Base-by-base conservation (phyloP, 2,329 filamentous ascomycete species). In the Cryphonectria japonica region DNA sequence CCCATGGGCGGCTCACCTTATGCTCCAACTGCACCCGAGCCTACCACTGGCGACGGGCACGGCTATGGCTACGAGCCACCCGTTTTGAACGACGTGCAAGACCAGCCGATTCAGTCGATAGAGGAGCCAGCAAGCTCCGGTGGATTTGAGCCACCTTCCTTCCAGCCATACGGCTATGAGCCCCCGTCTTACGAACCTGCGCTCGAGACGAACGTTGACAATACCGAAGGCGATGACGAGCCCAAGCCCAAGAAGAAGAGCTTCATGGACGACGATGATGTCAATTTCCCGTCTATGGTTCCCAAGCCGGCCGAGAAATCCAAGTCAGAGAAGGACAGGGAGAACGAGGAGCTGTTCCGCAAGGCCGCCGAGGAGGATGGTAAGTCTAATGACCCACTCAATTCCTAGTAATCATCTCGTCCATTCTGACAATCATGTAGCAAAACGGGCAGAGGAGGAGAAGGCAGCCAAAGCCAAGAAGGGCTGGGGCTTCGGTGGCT, bases 281-380 rank as follows among this genome's bases (percentile, higher is more conserved):
- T 93, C 34, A 90, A 92, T 71, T 86, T 92, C 60, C 83, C 89
- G 43, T 82, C 83, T 8, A 73, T 83, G 60, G 72, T 74, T 13
- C 67, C 75, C 19, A 87, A 86, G 60, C 83, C 87, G 1, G 82
- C 84, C 73, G 86, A 84, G 39, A 91, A 92, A 79, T 86, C 82
- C 1, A 90, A 91, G 78, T 83, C 87, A 54, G 90, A 92, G 16
- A 91, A 89, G 76, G 93, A 97, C 76, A 87, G 89, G 34, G 92
- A 94, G 79, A 94, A 95, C 64, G 92, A 94, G 70, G 95, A 97
- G 76, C 90, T 94, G 79, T 93, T 98, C 84, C 89, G 90, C 69
- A 94, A 91, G 79, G 93, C 93, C 37, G 95, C 94, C 0, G 94
- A 92, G 77, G 89, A 91, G 80, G 90, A 92, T 82, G 88, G 88